A percentile compares a stretch with the other conserved stretches of the same genome.
phyloP scores from a whole-genome alignment of 2,329 filamentous ascomycete genomes.

The Fusarium longipes region DNA sequence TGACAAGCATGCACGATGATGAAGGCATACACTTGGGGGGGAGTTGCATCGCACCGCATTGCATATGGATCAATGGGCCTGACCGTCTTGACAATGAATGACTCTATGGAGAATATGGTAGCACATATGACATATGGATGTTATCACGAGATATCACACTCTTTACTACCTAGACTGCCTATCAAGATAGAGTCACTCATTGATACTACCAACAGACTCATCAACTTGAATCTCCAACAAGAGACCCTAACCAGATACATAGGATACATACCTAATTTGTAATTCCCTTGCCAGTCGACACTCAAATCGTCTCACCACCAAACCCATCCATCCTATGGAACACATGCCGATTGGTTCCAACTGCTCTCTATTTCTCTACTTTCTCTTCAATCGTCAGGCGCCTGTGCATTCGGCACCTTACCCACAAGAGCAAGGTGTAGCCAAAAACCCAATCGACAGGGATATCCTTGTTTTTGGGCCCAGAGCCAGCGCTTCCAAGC shows the following conservation, averaged over 20 bases:
- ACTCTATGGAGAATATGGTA: not conserved
- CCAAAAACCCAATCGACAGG: constrained; percentile 13
- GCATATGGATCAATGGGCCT: constrained; percentile 23
- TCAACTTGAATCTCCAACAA: constrained; percentile 26
- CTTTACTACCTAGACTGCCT: not conserved
- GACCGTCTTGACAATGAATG: not conserved
- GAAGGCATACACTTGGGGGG: constrained; percentile 9
- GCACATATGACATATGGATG: not conserved
- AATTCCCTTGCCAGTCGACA: constrained; percentile 17
- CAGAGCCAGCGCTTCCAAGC: constrained; percentile 20
- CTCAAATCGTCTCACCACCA: constrained; percentile 42
- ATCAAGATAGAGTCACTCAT: not conserved
- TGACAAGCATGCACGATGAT: constrained; percentile 42
- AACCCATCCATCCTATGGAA: constrained; percentile 19
- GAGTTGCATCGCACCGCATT: constrained; percentile 26
- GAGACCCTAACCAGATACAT: too few species aligned
- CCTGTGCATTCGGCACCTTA: constrained; percentile 38
- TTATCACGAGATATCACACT: not conserved
- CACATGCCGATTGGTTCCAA: constrained; percentile 38
- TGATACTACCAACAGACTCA: not conserved
- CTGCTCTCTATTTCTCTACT: not conserved
- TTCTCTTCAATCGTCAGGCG: constrained; percentile 37
- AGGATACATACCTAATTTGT: too few species aligned
- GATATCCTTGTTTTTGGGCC: constrained; percentile 33
- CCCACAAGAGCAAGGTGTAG: not conserved